Base-by-base conservation (phyloP, 208 protist species). In the Leishmania tarentolae region DNA sequence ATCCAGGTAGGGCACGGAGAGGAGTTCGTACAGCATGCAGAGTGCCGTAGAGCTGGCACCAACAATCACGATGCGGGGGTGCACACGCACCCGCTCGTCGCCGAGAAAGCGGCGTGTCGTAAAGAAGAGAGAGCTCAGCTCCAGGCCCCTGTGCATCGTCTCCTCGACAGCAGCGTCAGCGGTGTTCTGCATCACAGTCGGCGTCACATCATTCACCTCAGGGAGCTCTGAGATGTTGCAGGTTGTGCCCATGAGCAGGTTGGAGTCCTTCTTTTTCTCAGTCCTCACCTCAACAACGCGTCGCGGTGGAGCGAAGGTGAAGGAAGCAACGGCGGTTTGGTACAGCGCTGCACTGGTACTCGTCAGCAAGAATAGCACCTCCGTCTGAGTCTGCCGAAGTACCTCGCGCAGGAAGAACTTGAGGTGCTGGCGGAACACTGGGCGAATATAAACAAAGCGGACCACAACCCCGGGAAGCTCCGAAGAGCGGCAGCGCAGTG, bases 1-100 rank as follows among this genome's bases (percentile, higher is more conserved):
- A 61, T 81, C 87, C n/a, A 94, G 82, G 84, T 96, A 97, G 28
- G 96, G 93, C 0, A 97, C 83, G 31, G 80, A 61, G 37, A 97
- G 80, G 52, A 97, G 91, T 53, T 87, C 88, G 79, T 98, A 87
- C 72, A 98, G 86, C 82, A 93, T 88, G 42, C 86, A 74, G 8
- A 98, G 83, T 6, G 91, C 95, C 6, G 95, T 98, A 24, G 90
- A 79, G 17, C 93, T 91, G 40, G 94, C 94, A 9, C 96, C 96
- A 31, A 97, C 92, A 47, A 98, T 83, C 35, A 98, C 92, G 44
- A 98, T 76, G 46, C 96, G 93, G 21, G 93, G 88, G 85, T 97
- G 80, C 50, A 98, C 81, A 24, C 90, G 79, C 78, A 94, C 91
- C 78, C 94, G 92, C 47, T 90, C 85, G 68, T 98, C 96, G 31